Percentiles rank a stretch among this genome's conserved stretches.
phyloP scores from a whole-genome alignment of 345 rosid species.

The Salix exigua region DNA sequence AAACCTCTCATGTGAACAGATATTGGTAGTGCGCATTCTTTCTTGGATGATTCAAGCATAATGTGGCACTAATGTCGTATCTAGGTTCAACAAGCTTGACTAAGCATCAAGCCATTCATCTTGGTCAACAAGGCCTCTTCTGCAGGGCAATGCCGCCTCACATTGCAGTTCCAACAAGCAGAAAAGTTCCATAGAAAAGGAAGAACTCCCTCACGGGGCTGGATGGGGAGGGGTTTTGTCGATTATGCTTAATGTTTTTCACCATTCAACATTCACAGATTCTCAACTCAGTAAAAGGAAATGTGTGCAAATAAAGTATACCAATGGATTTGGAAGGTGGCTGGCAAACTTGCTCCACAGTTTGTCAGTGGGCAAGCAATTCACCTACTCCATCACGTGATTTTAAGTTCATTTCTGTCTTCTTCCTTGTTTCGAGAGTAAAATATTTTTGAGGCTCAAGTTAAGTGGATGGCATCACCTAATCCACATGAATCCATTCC shows the following conservation, averaged over 20 bases:
- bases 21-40: not conserved
- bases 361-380: not conserved
- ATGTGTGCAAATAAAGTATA: no score
- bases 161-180: not conserved
- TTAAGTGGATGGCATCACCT: conserved; percentile 25
- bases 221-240: not conserved
- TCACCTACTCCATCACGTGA: conserved; percentile 24
- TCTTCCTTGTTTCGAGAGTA: not conserved
- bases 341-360: conserved; percentile 5
- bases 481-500: conserved; percentile 54
- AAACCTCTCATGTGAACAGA: conserved; percentile 4
- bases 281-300: not conserved
- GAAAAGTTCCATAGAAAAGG: not conserved
- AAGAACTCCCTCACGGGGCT: not conserved
- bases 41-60: not conserved
- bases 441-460: conserved; percentile 7
- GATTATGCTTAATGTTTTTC: not conserved
- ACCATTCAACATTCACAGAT: not conserved
- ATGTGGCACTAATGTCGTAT: not conserved
- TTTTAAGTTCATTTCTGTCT: conserved; percentile 15
- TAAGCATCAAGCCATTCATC: not conserved
- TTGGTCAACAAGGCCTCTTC: not conserved
- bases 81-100: not conserved
- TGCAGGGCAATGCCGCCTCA: not conserved
- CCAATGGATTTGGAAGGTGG: not conserved